Base-by-base conservation (phyloP, 352 stramenopile genomes). In the Lagenidium sp. region DNA sequence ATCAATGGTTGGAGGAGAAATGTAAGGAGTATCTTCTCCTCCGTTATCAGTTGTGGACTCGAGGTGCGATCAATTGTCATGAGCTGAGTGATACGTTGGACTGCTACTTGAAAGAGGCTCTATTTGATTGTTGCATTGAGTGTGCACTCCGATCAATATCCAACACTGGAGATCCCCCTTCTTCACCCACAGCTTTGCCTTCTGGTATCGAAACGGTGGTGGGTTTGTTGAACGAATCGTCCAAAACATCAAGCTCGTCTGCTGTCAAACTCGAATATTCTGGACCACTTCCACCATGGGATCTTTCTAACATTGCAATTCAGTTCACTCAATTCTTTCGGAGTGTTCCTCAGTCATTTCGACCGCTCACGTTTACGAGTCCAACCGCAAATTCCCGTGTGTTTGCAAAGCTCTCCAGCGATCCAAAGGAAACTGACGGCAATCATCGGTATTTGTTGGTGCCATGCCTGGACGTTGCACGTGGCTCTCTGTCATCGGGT, bases 121-220 rank as follows among this genome's bases (percentile, higher is more conserved):
- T 94, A 30, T 78, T 71, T 24, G 82, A 94, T 36, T 89, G 81
- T 41, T 60, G 70, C n/a, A 86, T 92, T 13, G 79, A 94, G 63
- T 4, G 32, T 58, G 1, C 43, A 26, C 21, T 19, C 8, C 1
- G 28, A 29, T 11, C 20, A 30, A n/a, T n/a, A n/a, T n/a, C n/a
- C n/a, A n/a, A n/a, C n/a, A n/a, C n/a, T n/a, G n/a, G n/a, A n/a
- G n/a, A n/a, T n/a, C n/a, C n/a, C n/a, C n/a, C 18, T 34, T n/a
- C 6, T 5, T 22, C 5, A 16, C 21, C 35, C 2, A 34, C 39
- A 6, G 38, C 21, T 1, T 25, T 59, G 16, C 34, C 47, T 1
- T 19, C 26, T 1, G n/a, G 36, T 25, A 29, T 46, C 8, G 29
- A 28, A 20, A 19, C n/a, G 7, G 28, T 62, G 2, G 38, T 43